Evolutionary conservation across 768 basidiomycete species (phyloP).

Genomic region (Pleurotus citrinopileatus): DNA sequence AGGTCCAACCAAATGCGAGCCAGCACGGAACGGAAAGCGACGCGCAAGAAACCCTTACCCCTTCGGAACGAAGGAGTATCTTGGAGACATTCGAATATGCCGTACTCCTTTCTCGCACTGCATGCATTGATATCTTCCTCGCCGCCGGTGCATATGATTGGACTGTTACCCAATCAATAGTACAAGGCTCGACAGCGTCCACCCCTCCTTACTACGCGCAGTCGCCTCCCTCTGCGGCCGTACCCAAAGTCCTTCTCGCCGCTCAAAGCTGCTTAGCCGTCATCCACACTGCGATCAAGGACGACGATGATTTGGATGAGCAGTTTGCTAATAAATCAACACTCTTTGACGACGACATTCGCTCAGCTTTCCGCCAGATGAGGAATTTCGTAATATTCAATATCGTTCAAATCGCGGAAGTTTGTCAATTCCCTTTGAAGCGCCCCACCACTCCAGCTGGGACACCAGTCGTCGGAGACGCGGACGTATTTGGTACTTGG

Average conservation of each 20-base stretch:
- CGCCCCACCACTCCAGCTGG: neutral
- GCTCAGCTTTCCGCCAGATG: constrained; percentile 1
- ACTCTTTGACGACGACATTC: neutral
- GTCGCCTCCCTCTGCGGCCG: neutral
- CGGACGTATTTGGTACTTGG: neutral
- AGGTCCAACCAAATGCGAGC: neutral
- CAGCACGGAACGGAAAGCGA: neutral
- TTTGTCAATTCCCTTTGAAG: constrained; percentile 1
- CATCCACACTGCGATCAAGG: constrained; percentile 7
- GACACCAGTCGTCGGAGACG: neutral
- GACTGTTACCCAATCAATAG: neutral
- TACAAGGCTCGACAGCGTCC: neutral
- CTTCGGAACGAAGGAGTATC: neutral
- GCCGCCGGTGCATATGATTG: constrained; percentile 12
- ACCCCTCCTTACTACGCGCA: neutral
- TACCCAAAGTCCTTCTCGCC: constrained; percentile 8
- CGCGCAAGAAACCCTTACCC: neutral
- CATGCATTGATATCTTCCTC: constrained; percentile 11
- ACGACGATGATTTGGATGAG: constrained; percentile 9
- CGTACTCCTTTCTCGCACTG: constrained; percentile 1
- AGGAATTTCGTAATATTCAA: constrained; percentile 4
- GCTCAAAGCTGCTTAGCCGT: constrained; percentile 13
- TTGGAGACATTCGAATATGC: constrained; percentile 15
- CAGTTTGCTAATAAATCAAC: neutral
- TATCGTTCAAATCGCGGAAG: neutral